Evolutionary conservation across 345 rosid genomes (phyloP).

Genomic region (Populus deltoides): DNA sequence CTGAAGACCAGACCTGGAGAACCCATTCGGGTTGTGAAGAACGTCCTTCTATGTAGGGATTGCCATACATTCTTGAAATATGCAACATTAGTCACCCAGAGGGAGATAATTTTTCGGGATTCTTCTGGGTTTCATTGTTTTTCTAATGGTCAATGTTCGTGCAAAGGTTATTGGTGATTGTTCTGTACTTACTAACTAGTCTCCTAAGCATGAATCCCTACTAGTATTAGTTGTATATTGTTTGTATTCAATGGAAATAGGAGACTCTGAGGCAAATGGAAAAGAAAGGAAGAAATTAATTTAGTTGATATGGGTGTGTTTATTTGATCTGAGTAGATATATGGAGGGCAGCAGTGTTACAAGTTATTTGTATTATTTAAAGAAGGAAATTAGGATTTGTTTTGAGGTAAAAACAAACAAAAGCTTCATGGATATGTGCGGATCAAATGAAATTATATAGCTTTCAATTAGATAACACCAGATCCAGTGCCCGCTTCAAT

Average conservation of each 20-base stretch:
- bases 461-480: neutral
- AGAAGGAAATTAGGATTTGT: no score
- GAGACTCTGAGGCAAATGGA: no score
- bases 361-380: no score
- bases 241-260: no score
- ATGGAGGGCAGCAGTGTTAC: no score
- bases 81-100: slow-evolving; percentile 49
- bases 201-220: neutral
- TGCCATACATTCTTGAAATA: slow-evolving; percentile 71
- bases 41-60: slow-evolving; percentile 72
- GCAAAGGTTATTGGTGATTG: slow-evolving; percentile 62
- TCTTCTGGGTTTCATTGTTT: slow-evolving; percentile 79
- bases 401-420: neutral
- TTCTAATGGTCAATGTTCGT: slow-evolving; percentile 65
- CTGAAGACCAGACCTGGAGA: slow-evolving; percentile 44
- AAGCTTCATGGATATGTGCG: neutral
- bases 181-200: neutral
- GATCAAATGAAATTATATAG: neutral
- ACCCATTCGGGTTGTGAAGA: slow-evolving; percentile 62
- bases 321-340: no score
- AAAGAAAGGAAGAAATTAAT: no score
- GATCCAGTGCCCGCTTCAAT: no score
- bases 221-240: no score
- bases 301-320: no score
- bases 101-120: slow-evolving; percentile 69